These are phyloP conservation scores for Cladosporium sp. DNA, from an alignment of 2,329 filamentous ascomycete genomes.

Conservation along the genomic window DNA sequence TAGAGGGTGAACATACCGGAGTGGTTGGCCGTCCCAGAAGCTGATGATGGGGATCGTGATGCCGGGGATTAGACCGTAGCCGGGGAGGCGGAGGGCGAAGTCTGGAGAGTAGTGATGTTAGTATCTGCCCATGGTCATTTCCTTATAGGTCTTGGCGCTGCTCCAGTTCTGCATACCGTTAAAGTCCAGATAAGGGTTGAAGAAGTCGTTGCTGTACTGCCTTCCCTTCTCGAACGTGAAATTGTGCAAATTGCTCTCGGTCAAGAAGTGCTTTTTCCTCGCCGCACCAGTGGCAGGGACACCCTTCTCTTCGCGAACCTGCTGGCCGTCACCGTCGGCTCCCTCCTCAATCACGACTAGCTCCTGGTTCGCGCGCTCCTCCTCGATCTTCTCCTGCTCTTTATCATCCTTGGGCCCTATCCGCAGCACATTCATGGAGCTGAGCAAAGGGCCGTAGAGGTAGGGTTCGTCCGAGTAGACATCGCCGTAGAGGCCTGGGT, in stretches of 20 bases:
- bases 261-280: conserved; percentile 60
- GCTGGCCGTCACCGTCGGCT: conserved; percentile 42
- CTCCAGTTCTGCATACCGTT: conserved; percentile 45
- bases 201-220: conserved; percentile 69
- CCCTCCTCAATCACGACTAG: conserved; percentile 55
- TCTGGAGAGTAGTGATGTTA: conserved; percentile 36
- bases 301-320: conserved; percentile 35
- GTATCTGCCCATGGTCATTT: background rate
- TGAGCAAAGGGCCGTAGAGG: conserved; percentile 76
- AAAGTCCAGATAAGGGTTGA: conserved; percentile 90
- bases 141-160: background rate
- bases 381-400: conserved; percentile 29
- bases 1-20: conserved; percentile 56
- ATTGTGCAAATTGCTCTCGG: conserved; percentile 49
- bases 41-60: conserved; percentile 69
- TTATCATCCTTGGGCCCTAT: conserved; percentile 52
- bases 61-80: conserved; percentile 50
- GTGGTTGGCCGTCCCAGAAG: conserved; percentile 75
- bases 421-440: conserved; percentile 72
- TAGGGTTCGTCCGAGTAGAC: conserved; percentile 82
- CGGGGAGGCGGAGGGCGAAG: conserved; percentile 67
- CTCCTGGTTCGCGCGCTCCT: conserved; percentile 54
- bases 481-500: conserved; percentile 86
- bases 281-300: conserved; percentile 39
- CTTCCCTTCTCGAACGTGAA: conserved; percentile 62